Percentiles rank a stretch among this genome's conserved stretches.
Conservation (phyloP, 768 basidiomycete genomes). For the Boletus sp. region DNA sequence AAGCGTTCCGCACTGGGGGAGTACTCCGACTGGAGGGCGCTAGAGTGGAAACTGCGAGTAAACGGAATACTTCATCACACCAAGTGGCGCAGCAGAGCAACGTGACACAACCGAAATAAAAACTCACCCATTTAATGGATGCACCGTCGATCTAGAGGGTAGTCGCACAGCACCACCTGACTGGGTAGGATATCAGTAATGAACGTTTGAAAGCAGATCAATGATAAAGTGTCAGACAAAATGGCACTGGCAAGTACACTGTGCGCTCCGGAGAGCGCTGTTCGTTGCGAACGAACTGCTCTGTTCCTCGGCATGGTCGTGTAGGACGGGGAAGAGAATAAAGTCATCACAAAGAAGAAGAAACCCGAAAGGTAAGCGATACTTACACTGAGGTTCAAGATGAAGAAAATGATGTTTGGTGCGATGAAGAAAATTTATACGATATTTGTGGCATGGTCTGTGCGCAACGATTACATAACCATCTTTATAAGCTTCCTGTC, state of each 20-base stretch:
- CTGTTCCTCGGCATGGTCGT: constrained; percentile 86
- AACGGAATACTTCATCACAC: constrained; percentile 59
- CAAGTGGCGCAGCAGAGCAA: constrained; percentile 19
- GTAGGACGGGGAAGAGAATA: constrained; percentile 91
- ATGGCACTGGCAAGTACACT: constrained; percentile 90
- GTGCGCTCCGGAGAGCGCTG: constrained; percentile 55
- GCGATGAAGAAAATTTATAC: constrained; percentile 27
- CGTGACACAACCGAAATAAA: constrained; percentile 3
- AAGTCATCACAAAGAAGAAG: constrained; percentile 50
- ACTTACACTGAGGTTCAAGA: constrained; percentile 15
- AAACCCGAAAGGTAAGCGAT: background rate
- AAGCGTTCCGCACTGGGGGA: constrained; percentile 69
- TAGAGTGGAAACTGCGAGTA: constrained; percentile 90
- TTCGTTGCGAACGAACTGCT: constrained; percentile 77
- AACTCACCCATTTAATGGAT: constrained; percentile 21
- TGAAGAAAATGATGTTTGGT: background rate
- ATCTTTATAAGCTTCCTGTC: constrained; percentile 8
- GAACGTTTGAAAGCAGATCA: background rate
- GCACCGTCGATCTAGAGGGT: background rate
- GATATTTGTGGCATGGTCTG: constrained; percentile 31
- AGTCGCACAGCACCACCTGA: background rate
- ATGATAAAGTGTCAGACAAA: constrained; percentile 58
- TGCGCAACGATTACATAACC: constrained; percentile 29
- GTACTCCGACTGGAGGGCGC: constrained; percentile 64
- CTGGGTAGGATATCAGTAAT: constrained; percentile 15